phyloP scores from a whole-genome alignment of 148 eudicot genomes.

The Tetragonia tetragonoides region DNA sequence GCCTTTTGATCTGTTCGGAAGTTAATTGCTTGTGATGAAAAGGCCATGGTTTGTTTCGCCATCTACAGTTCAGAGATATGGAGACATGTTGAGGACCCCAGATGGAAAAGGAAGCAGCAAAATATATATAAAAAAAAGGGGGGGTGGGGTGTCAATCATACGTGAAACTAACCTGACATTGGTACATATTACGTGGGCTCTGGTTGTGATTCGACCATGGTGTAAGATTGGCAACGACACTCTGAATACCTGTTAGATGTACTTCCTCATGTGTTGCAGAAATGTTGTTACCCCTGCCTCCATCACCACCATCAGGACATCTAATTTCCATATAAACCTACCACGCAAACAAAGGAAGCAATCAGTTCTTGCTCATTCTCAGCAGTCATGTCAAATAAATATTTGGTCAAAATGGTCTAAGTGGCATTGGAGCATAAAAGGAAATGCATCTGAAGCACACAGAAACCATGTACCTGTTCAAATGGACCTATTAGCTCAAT shows the following conservation, averaged over 20 bases:
- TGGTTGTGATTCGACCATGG: conserved; percentile 99
- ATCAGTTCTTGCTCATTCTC: background rate
- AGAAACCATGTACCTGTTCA: conserved; percentile 63
- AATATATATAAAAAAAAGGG: background rate
- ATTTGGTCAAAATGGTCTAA: background rate
- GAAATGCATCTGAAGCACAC: background rate
- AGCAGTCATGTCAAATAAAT: background rate
- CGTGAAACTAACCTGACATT: conserved; percentile 73
- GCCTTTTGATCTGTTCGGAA: conserved; percentile 87
- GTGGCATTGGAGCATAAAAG: background rate
- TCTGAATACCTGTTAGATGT: conserved; percentile 85
- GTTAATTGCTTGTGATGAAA: conserved; percentile 71
- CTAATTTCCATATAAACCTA: conserved; percentile 91
- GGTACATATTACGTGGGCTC: conserved; percentile 99
- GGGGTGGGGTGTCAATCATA: background rate
- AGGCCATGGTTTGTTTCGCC: conserved; percentile 97
- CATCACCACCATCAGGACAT: conserved; percentile 94
- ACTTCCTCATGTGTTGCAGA: conserved; percentile 98
- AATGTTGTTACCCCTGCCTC: conserved; percentile 55
- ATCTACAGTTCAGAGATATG: conserved; percentile 45
- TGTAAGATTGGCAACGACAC: conserved; percentile 84
- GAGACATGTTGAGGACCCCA: background rate
- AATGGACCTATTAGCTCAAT: conserved; percentile 88
- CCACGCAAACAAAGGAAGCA: background rate
- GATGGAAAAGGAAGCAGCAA: background rate